Evolutionary conservation across 1,139 yeast species (phyloP).

Genomic region (Pichia sp.): DNA sequence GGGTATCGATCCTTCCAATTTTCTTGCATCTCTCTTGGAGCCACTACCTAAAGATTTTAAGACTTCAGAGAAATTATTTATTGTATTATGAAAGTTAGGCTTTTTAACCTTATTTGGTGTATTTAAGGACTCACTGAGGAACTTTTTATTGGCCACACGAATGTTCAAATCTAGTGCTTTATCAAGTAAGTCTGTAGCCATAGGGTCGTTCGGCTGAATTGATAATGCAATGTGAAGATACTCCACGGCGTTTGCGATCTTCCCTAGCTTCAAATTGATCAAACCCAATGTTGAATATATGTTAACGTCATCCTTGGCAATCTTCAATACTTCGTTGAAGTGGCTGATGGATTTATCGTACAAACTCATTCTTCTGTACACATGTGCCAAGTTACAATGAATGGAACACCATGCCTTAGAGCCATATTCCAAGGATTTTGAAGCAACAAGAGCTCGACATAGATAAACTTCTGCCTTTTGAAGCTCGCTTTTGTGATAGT

Average conservation of each 20-base stretch:
- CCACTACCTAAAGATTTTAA: slow-evolving; percentile 1
- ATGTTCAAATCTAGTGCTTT: slow-evolving; percentile 74
- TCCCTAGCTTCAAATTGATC: slow-evolving; percentile 67
- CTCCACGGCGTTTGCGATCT: slow-evolving; percentile 64
- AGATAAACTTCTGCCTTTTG: slow-evolving; percentile 67
- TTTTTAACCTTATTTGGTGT: slow-evolving; percentile 1
- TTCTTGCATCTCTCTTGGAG: not conserved
- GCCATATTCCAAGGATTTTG: slow-evolving; percentile 67
- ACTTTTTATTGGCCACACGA: slow-evolving; percentile 28
- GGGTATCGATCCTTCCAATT: not conserved
- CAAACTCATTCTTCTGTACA: slow-evolving; percentile 64
- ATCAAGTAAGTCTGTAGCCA: slow-evolving; percentile 74
- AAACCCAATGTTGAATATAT: slow-evolving; percentile 81
- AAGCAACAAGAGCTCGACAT: slow-evolving; percentile 67
- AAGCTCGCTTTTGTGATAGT: slow-evolving; percentile 71
- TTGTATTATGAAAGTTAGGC: not conserved
- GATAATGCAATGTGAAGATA: slow-evolving; percentile 79
- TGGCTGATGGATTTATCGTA: slow-evolving; percentile 65
- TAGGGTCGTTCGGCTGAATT: slow-evolving; percentile 73
- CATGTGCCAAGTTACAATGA: slow-evolving; percentile 87
- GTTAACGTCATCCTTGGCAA: slow-evolving; percentile 69
- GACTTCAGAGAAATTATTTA: slow-evolving; percentile 3
- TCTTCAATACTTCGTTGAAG: slow-evolving; percentile 69
- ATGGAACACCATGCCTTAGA: slow-evolving; percentile 84
- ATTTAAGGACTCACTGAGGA: slow-evolving; percentile 26